Evolutionary conservation across 2,329 filamentous ascomycete species (phyloP).

Genomic region (Penicillium decumbens): DNA sequence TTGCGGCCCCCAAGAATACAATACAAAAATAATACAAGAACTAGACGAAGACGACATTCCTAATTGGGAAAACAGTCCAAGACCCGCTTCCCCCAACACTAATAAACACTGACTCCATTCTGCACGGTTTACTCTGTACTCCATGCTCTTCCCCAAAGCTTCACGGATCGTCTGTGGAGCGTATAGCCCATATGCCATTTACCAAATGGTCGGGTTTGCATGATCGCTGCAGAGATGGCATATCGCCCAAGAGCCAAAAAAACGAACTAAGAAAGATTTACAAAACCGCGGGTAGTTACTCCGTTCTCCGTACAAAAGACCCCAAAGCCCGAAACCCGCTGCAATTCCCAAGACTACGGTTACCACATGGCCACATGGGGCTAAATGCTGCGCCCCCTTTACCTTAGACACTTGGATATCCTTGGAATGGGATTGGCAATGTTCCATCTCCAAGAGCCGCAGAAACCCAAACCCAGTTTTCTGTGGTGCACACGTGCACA

Average conservation of each 20-base stretch:
- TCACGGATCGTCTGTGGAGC: background rate
- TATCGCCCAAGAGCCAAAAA: background rate
- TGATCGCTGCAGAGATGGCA: background rate
- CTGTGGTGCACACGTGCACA: too few relatives aligned
- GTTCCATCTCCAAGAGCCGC: background rate
- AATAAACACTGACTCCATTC: slow-evolving; percentile 1
- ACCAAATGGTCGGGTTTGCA: background rate
- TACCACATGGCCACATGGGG: background rate
- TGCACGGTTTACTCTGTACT: too few relatives aligned
- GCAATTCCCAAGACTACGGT: background rate
- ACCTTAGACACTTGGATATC: background rate
- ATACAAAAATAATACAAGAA: too few relatives aligned
- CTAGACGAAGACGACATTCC: background rate
- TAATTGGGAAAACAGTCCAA: background rate
- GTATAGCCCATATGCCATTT: background rate
- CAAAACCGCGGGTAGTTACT: background rate
- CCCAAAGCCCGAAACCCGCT: background rate
- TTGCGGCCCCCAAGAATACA: slow-evolving; percentile 8
- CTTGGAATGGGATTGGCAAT: background rate
- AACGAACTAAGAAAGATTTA: background rate
- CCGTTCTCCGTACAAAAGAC: background rate
- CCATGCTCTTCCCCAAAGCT: background rate
- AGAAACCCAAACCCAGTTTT: too few relatives aligned
- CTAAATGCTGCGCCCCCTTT: slow-evolving; percentile 1
- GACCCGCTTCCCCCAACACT: slow-evolving; percentile 1